Conservation (phyloP, 352 stramenopile genomes). For the Pythium brachiatum region DNA sequence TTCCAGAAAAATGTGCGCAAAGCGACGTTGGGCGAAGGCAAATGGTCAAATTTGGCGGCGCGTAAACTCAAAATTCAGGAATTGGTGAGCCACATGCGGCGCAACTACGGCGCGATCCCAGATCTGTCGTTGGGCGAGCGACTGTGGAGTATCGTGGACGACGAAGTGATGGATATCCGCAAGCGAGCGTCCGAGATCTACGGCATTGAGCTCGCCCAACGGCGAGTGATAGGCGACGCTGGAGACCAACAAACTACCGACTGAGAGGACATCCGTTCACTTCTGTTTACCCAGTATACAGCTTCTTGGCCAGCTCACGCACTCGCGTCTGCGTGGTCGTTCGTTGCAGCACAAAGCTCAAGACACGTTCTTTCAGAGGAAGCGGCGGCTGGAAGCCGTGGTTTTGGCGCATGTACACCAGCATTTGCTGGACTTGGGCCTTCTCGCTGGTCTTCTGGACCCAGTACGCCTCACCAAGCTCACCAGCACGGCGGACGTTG, state of each 20-base stretch:
- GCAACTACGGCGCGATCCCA: constrained; percentile 44
- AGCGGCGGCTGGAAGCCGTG: constrained; percentile 36
- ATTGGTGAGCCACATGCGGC: constrained; percentile 58
- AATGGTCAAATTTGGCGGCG: constrained; percentile 30
- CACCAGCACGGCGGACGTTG: constrained; percentile 29
- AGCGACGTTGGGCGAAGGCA: constrained; percentile 15
- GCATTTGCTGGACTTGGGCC: constrained; percentile 28
- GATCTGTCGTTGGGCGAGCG: constrained; percentile 36
- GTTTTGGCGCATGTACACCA: constrained; percentile 41
- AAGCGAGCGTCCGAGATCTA: constrained; percentile 53
- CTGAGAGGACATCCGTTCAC: neutral
- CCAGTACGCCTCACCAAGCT: constrained; percentile 51
- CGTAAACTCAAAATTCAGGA: constrained; percentile 54
- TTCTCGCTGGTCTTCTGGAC: constrained; percentile 44
- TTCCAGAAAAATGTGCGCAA: constrained; percentile 27
- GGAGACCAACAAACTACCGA: neutral
- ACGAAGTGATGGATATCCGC: constrained; percentile 40
- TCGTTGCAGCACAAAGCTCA: constrained; percentile 28
- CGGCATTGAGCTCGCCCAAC: constrained; percentile 36
- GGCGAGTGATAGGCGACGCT: constrained; percentile 23
- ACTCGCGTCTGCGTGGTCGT: constrained; percentile 31
- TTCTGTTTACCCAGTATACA: constrained; percentile 32
- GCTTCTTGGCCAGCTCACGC: constrained; percentile 31
- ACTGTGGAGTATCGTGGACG: constrained; percentile 48
- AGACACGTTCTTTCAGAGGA: constrained; percentile 35